Evolutionary conservation across 2,329 filamentous ascomycete species (phyloP).

Genomic region (Myotisia sp.): DNA sequence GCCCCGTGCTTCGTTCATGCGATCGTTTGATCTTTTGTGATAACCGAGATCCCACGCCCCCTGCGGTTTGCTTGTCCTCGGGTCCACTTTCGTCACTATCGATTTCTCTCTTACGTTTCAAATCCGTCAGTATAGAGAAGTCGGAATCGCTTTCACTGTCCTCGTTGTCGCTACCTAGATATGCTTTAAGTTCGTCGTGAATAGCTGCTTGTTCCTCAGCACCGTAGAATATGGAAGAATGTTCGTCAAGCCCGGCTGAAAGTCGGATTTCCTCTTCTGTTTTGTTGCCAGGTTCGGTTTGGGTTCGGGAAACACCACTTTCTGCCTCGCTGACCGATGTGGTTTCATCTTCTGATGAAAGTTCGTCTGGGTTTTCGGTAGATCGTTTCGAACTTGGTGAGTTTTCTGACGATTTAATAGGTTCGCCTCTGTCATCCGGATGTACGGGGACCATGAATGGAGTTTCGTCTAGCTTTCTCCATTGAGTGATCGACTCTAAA

Average conservation of each 20-base stretch:
- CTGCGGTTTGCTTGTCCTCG: conserved; percentile 20
- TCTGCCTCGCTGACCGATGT: conserved; percentile 17
- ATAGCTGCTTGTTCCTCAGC: conserved; percentile 49
- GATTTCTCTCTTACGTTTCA: conserved; percentile 26
- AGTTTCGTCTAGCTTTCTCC: conserved; percentile 64
- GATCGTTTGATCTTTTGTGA: conserved; percentile 30
- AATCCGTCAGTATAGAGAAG: conserved; percentile 19
- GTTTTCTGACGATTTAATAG: conserved; percentile 16
- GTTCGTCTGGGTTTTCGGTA: conserved; percentile 8
- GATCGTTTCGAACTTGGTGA: conserved; percentile 19
- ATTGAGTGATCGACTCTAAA: conserved; percentile 66
- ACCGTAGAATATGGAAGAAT: conserved; percentile 41
- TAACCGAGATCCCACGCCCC: conserved; percentile 22
- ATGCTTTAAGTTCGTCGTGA: conserved; percentile 62
- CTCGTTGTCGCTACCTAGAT: conserved; percentile 37
- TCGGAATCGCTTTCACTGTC: conserved; percentile 21
- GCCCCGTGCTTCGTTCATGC: conserved; percentile 27
- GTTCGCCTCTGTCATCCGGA: conserved; percentile 46
- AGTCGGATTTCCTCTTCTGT: conserved; percentile 37
- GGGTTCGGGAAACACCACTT: conserved; percentile 24
- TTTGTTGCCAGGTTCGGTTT: conserved; percentile 25
- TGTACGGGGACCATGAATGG: conserved; percentile 68
- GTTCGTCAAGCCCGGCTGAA: conserved; percentile 37
- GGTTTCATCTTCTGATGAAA: conserved; percentile 16
- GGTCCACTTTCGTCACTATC: conserved; percentile 20